Percentiles rank a stretch among this genome's conserved stretches.
These are phyloP conservation scores for Pseudozyma flocculosa DNA, from an alignment of 1,284 basidiomycete genomes.

Conservation along the genomic window DNA sequence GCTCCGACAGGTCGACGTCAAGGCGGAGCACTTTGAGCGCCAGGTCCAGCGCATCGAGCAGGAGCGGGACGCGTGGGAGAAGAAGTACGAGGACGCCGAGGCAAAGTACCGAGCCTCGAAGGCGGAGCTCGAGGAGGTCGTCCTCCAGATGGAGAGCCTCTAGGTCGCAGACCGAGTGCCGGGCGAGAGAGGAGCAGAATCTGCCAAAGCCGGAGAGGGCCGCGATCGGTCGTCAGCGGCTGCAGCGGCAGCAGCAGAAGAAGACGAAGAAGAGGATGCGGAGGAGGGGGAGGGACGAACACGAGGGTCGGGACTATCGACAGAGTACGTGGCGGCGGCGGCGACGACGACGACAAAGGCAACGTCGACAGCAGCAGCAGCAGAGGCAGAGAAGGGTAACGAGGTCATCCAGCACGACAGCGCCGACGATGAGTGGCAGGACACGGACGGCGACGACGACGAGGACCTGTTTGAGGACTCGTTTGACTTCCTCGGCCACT, in stretches of 20 bases:
- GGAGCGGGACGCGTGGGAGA: constrained; percentile 91
- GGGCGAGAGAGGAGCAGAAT: constrained; percentile 4
- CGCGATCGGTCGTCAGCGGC: too few relatives aligned
- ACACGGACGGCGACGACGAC: constrained; percentile 5
- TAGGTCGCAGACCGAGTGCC: constrained; percentile 55
- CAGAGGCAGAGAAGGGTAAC: not conserved
- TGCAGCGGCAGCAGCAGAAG: too few relatives aligned
- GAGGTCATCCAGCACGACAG: too few relatives aligned
- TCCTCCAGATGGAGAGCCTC: constrained; percentile 76
- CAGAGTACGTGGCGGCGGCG: constrained; percentile 15
- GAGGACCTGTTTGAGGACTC: constrained; percentile 8
- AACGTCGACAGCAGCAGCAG: not conserved
- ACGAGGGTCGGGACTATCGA: too few relatives aligned
- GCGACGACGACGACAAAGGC: not conserved
- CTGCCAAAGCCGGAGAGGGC: too few relatives aligned
- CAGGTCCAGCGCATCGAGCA: constrained; percentile 83
- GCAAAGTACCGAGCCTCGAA: constrained; percentile 76
- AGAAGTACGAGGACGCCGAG: constrained; percentile 84
- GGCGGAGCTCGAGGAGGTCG: constrained; percentile 84
- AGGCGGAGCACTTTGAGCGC: constrained; percentile 97
- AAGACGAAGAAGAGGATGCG: too few relatives aligned
- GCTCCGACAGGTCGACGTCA: constrained; percentile 94
- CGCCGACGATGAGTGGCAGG: too few relatives aligned
- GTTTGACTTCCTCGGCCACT: not conserved
- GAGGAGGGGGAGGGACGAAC: too few relatives aligned